Evolutionary conservation across 768 basidiomycete species (phyloP).

Genomic region (Russula ochroleuca): DNA sequence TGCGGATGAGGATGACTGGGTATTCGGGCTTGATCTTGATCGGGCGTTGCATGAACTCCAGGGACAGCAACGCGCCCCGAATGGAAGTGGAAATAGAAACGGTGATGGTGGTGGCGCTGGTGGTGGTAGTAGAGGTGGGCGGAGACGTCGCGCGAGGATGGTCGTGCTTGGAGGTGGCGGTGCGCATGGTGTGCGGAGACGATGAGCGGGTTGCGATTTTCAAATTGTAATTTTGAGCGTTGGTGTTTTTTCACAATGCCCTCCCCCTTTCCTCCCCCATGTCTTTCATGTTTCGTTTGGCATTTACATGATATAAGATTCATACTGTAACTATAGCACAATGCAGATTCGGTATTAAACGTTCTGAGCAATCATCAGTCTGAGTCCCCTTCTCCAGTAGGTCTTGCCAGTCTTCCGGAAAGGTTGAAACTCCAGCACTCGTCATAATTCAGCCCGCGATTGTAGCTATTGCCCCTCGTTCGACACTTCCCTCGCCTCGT

Average conservation of each 20-base stretch:
- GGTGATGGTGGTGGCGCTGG: constrained; percentile 25
- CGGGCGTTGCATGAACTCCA: constrained; percentile 77
- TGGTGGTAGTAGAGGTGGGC: constrained; percentile 34
- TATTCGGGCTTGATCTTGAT: constrained; percentile 49
- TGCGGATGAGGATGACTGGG: constrained; percentile 59
- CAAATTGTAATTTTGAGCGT: neutral
- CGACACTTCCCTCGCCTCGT: no score
- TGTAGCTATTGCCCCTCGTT: no score
- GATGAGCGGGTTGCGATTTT: neutral
- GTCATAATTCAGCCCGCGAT: no score
- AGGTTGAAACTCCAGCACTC: no score
- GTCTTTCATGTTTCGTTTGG: neutral
- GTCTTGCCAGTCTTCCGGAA: no score
- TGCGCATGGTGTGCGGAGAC: constrained; percentile 46
- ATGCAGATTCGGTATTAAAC: neutral
- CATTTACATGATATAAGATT: neutral
- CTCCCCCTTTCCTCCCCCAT: neutral
- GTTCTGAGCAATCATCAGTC: no score
- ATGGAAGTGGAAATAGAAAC: no score
- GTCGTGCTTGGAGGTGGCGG: constrained; percentile 74
- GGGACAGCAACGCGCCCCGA: constrained; percentile 42
- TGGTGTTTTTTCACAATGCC: neutral
- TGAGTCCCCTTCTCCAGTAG: no score
- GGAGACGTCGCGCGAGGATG: constrained; percentile 58
- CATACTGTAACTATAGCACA: neutral